These are phyloP conservation scores for Gamsiella multidivaricata DNA, from an alignment of 192 early-diverging fungal genomes.

Conservation along the genomic window DNA sequence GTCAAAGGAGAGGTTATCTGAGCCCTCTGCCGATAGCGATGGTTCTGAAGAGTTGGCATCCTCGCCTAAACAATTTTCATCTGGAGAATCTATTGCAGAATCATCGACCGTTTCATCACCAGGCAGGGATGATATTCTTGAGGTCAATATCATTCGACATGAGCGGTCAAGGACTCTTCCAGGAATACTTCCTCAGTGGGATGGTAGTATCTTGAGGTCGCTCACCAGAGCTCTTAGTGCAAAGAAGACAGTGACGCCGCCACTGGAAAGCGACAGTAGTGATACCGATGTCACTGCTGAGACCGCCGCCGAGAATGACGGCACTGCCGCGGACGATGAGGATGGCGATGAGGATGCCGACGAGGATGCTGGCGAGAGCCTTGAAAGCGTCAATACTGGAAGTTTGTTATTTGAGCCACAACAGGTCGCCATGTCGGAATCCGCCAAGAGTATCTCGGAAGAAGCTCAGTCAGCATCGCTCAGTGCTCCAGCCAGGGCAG, in stretches of 20 bases:
- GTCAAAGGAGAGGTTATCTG: constrained; percentile 18
- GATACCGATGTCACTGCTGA: constrained; percentile 21
- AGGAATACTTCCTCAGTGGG: constrained; percentile 43
- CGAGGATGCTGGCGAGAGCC: background rate
- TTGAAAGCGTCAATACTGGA: too few relatives aligned
- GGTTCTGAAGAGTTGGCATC: background rate
- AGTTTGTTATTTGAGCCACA: too few relatives aligned
- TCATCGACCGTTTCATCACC: background rate
- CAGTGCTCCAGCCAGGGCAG: constrained; percentile 19
- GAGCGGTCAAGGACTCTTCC: constrained; percentile 44
- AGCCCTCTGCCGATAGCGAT: background rate
- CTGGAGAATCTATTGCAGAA: constrained; percentile 5
- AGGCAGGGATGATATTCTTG: background rate
- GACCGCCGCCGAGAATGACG: background rate
- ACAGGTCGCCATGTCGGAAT: too few relatives aligned
- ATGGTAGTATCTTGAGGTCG: constrained; percentile 30
- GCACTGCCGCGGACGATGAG: background rate
- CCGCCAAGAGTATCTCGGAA: background rate
- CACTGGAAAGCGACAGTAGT: constrained; percentile 43
- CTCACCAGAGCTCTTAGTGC: constrained; percentile 29
- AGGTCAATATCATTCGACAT: constrained; percentile 25
- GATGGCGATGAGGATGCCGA: background rate
- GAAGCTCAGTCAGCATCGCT: background rate
- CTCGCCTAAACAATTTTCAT: constrained; percentile 2
- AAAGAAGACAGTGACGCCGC: constrained; percentile 21